A percentile compares a stretch with the other conserved stretches of the same genome.
Evolutionary conservation across 305 asterid species (phyloP).

Genomic region (Fraxinus dipetala): DNA sequence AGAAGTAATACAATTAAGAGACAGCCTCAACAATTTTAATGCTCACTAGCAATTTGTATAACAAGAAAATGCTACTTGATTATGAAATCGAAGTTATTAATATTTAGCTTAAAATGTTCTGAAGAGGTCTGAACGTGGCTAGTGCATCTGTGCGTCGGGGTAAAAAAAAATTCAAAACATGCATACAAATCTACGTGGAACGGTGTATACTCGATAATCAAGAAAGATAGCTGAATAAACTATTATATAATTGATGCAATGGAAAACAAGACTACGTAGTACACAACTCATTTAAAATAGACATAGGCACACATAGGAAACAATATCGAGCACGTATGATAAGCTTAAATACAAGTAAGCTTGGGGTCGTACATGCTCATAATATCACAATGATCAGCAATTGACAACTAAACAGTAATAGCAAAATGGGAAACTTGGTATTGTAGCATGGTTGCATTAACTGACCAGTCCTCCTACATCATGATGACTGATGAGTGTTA

Average conservation of each 20-base stretch:
- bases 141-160: not conserved
- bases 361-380: not conserved
- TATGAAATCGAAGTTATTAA: not conserved
- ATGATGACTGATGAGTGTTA: not conserved
- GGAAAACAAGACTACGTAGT: not conserved
- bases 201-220: not conserved
- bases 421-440: not conserved
- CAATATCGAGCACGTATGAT: not conserved
- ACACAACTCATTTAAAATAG: not conserved
- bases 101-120: not conserved
- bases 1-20: not conserved
- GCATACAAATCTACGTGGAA: not conserved
- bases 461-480: not conserved
- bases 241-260: not conserved
- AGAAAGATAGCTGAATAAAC: not conserved
- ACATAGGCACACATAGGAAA: not conserved
- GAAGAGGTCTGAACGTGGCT: not conserved
- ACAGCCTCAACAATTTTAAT: too few species aligned
- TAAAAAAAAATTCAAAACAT: not conserved
- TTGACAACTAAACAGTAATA: not conserved
- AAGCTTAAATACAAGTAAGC: not conserved
- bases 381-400: not conserved
- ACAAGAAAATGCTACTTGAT: not conserved
- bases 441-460: not conserved
- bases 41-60: not conserved